Evolutionary conservation across 495 filamentous ascomycete genomes (phyloP).

Genomic region (Clavariopsis aquatica): DNA sequence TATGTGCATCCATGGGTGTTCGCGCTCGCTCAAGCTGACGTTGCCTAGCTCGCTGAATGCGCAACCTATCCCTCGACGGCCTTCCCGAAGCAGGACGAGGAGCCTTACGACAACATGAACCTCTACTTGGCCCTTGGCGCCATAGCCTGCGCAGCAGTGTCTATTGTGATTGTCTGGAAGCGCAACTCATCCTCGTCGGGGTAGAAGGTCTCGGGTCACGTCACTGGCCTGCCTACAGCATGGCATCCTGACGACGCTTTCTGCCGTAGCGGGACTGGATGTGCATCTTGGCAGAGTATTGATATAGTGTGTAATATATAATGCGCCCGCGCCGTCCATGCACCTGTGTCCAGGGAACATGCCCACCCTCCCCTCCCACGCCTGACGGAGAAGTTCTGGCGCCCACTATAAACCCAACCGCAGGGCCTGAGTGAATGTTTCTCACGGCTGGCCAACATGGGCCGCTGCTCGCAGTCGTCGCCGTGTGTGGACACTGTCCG

Average conservation of each 20-base stretch:
- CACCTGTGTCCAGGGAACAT: no score
- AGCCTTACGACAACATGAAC: slow-evolving; percentile 75
- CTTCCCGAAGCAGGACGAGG: slow-evolving; percentile 84
- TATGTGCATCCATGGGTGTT: slow-evolving; percentile 31
- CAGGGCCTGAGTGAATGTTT: no score
- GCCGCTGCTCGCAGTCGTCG: no score
- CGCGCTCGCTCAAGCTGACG: slow-evolving; percentile 3
- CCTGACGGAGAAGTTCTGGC: no score
- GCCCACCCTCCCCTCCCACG: not conserved
- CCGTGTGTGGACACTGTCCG: not conserved
- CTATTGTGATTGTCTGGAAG: slow-evolving; percentile 74
- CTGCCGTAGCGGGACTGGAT: not conserved
- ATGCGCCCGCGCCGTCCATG: slow-evolving; percentile 16
- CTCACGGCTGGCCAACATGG: no score
- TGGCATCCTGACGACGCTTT: not conserved
- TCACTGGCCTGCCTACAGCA: no score
- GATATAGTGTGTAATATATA: slow-evolving; percentile 40
- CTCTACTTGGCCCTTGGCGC: slow-evolving; percentile 84
- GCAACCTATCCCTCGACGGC: slow-evolving; percentile 84
- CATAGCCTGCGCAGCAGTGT: slow-evolving; percentile 76
- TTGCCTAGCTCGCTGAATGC: slow-evolving; percentile 70
- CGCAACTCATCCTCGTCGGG: slow-evolving; percentile 26
- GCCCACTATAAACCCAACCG: no score
- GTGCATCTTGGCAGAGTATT: not conserved
- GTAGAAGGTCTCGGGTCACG: slow-evolving; percentile 1